A percentile compares a stretch with the other conserved stretches of the same genome.
phyloP scores from a whole-genome alignment of 305 asterid species.

The Fraxinus albicans region DNA sequence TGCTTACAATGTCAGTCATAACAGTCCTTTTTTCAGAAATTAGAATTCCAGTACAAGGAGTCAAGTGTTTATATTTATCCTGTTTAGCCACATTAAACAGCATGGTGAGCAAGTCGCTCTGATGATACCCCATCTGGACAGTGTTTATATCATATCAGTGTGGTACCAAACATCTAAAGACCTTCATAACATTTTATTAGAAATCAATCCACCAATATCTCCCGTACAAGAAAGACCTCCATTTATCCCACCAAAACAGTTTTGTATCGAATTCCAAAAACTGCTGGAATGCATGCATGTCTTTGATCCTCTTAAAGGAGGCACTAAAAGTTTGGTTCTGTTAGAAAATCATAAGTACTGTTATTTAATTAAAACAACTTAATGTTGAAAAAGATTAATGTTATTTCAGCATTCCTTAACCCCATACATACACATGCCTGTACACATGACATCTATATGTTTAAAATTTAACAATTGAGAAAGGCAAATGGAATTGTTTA shows the following conservation, averaged over 20 bases:
- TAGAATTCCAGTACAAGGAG: neutral
- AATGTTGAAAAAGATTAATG: neutral
- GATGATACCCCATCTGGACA: neutral
- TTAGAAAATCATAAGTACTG: neutral
- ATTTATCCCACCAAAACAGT: neutral
- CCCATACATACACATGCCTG: neutral
- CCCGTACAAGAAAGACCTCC: neutral
- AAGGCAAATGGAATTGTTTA: neutral
- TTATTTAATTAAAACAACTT: neutral
- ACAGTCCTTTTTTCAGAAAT: neutral
- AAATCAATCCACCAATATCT: neutral
- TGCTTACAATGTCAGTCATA: neutral
- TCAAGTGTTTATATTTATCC: neutral
- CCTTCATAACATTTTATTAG: neutral
- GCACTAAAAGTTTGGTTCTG: neutral
- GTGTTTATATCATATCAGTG: neutral
- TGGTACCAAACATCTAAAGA: neutral
- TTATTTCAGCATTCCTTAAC: neutral
- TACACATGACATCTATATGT: neutral
- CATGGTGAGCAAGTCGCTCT: neutral
- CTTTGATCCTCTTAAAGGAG: neutral
- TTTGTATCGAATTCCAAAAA: neutral
- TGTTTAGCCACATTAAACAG: neutral
- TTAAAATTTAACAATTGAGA: neutral
- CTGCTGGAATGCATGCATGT: neutral